Conservation (phyloP, 2,329 filamentous ascomycete genomes). For the Talaromyces funiculosus region DNA sequence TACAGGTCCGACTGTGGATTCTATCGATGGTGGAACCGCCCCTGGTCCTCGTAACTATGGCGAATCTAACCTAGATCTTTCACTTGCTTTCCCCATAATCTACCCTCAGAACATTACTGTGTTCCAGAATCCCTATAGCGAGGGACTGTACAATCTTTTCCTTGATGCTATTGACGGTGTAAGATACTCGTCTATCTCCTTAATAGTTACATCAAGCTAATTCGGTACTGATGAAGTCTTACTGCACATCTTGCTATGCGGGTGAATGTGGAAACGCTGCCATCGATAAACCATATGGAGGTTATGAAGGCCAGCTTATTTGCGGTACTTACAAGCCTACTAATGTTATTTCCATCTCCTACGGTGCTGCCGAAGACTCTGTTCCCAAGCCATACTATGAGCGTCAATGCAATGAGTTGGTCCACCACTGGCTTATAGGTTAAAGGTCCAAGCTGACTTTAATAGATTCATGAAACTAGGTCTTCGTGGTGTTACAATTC, state of each 20-base stretch:
- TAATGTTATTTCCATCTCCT: constrained; percentile 54
- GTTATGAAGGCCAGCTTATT: constrained; percentile 42
- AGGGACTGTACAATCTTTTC: constrained; percentile 42
- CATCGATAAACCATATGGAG: constrained; percentile 39
- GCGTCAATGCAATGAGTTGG: constrained; percentile 36
- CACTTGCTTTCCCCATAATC: constrained; percentile 51
- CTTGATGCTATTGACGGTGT: constrained; percentile 49
- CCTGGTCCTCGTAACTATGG: constrained; percentile 29
- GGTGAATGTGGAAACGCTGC: constrained; percentile 46
- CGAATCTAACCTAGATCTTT: constrained; percentile 52
- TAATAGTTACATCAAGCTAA: background rate
- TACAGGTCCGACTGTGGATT: constrained; percentile 39
- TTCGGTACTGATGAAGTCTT: constrained; percentile 30
- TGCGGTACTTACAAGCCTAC: constrained; percentile 37
- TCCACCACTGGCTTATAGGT: background rate
- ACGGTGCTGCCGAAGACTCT: constrained; percentile 50
- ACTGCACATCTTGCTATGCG: constrained; percentile 48
- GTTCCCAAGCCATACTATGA: constrained; percentile 51
- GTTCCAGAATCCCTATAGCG: constrained; percentile 38
- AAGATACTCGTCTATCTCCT: constrained; percentile 13
- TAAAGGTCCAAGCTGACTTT: background rate
- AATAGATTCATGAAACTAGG: constrained; percentile 31
- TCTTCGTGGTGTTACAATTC: constrained; percentile 27
- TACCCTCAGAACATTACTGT: constrained; percentile 49
- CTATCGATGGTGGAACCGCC: constrained; percentile 45